Percentiles rank a stretch among this genome's conserved stretches.
These are phyloP conservation scores for Populus trichocarpa DNA, from an alignment of 441 rosid species.

Conservation along the genomic window DNA sequence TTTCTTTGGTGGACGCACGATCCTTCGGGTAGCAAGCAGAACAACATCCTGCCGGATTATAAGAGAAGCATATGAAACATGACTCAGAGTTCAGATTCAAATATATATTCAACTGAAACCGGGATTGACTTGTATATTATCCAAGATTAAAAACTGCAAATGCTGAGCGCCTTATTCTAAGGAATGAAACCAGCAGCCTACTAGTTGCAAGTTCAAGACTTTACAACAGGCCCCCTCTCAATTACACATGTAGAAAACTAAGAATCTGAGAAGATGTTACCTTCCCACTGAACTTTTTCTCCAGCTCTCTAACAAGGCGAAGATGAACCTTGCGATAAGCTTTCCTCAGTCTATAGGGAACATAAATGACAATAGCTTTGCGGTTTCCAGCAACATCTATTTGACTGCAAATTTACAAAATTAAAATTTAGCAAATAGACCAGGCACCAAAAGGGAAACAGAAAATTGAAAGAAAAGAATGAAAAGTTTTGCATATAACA, in stretches of 20 bases:
- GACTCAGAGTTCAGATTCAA: not conserved
- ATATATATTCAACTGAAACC: not conserved
- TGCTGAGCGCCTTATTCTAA: not conserved
- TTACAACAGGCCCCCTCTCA: not conserved
- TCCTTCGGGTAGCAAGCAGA: constrained; percentile 68
- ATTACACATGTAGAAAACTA: not conserved
- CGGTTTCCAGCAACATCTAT: constrained; percentile 78
- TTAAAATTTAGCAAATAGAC: not conserved
- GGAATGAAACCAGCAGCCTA: not conserved
- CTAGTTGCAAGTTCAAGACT: not conserved
- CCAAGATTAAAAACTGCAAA: not conserved
- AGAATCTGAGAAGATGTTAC: constrained; percentile 20
- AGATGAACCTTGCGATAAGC: constrained; percentile 80
- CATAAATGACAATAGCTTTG: constrained; percentile 78
- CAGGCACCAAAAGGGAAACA: not conserved
- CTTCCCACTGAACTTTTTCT: constrained; percentile 89
- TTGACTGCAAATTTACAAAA: constrained; percentile 36
- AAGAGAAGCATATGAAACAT: not conserved
- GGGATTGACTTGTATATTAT: not conserved
- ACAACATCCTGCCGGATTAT: constrained; percentile 55
- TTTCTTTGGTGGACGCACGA: constrained; percentile 81
- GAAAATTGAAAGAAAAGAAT: not conserved
- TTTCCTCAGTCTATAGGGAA: constrained; percentile 86
- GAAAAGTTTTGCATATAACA: not conserved
- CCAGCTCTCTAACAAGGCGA: constrained; percentile 83